These are phyloP conservation scores for Rhododendron ovatum DNA, from an alignment of 148 eudicot species.

Conservation along the genomic window DNA sequence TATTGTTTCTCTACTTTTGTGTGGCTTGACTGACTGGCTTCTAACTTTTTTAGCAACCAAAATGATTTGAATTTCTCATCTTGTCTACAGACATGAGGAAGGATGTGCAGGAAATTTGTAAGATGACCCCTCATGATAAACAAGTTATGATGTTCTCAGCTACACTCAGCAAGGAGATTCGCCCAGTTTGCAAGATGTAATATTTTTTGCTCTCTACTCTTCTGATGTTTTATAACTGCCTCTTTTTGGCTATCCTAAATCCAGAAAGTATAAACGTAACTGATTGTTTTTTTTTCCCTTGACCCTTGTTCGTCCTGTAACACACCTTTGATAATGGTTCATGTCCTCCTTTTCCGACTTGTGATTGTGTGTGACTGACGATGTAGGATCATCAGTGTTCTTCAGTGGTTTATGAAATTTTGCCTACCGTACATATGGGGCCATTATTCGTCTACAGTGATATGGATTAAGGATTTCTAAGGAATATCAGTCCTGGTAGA, in stretches of 20 bases:
- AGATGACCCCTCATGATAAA: constrained; percentile 44
- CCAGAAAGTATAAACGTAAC: neutral
- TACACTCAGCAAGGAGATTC: constrained; percentile 43
- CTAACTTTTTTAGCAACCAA: neutral
- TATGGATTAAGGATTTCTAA: too few species aligned
- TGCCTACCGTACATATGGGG: neutral
- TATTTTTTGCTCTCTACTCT: neutral
- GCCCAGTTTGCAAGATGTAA: constrained; percentile 49
- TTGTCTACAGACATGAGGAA: constrained; percentile 31
- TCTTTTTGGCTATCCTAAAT: neutral
- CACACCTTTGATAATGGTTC: neutral
- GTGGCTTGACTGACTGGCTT: neutral
- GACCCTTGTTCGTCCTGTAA: neutral
- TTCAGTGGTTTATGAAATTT: neutral
- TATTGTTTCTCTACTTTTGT: neutral
- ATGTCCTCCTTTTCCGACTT: neutral
- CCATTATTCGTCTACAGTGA: too few species aligned
- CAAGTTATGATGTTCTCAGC: constrained; percentile 51
- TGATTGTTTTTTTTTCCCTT: too few species aligned
- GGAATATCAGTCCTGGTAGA: neutral
- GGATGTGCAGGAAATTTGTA: constrained; percentile 38
- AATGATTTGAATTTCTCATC: neutral
- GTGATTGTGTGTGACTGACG: neutral
- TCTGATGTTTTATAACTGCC: neutral
- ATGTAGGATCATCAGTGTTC: neutral